Evolutionary conservation across 768 basidiomycete genomes (phyloP), one percentile per base, ranked within the genome.

Genomic region (Leccinum uliginosum): DNA sequence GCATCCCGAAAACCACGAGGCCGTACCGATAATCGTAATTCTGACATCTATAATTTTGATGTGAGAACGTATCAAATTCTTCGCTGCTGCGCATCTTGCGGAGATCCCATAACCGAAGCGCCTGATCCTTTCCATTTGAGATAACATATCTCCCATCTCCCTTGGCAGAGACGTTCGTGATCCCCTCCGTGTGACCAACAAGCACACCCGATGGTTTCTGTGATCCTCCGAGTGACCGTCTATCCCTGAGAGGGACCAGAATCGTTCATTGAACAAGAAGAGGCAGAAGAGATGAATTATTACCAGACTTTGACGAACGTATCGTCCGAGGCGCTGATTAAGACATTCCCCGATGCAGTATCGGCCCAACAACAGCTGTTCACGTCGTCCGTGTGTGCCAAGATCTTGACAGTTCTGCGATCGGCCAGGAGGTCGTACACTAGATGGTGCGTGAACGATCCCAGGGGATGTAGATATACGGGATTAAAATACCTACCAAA

Each of bases 301-400:
- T 72, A 93, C 97, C 97, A 99, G 58, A 98, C 86, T 81, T 98
- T 98, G 58, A 98, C 75, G 71, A 88, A 95, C 0, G 84, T 86
- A 68, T 99, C 97, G 66, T 99, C 97, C 1, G 93, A 95, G 1
- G 91, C 97, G 62, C 93, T 96, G 50, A 98, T 85, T 26, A 99
- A 82, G 19, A 99, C 84, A 69, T 99, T 98, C 11, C 93, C 93
- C 12, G 92, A 95, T 3, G 83, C 82, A 11, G 86, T 86, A 67
- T 98, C 95, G 0, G 97, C 97, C 87, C 95, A 99, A 67, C 91
- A 93, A 73, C 94, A 85, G 66, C 92, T 91, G 65, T 99, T 99
- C 43, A 98, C 89, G 68, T 99, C 97, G 67, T 92, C 87, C 2
- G 73, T 68, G 67, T 99, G 97, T 0, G 93, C 97, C n/a, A 72